These are phyloP conservation scores for Haematococcus lacustris DNA, from an alignment of 139 green algal genomes.

Conservation along the genomic window DNA sequence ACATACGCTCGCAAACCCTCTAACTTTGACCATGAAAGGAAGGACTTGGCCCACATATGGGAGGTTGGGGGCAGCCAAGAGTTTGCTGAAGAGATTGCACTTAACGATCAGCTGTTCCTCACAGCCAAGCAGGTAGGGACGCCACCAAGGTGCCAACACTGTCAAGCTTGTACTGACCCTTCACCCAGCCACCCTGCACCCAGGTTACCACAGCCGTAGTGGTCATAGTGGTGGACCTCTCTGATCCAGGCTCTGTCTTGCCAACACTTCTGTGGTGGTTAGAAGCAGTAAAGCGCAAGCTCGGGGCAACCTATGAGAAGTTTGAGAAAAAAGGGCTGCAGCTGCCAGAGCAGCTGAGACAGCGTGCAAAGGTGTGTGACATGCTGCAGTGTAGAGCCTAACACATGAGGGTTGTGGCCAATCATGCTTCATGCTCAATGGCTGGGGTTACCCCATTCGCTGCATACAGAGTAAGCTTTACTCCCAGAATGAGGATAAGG, in stretches of 20 bases:
- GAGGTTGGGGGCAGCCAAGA: slow-evolving; percentile 54
- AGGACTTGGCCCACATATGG: slow-evolving; percentile 71
- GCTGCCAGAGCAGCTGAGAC: slow-evolving; percentile 61
- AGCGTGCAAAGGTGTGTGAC: slow-evolving; percentile 7
- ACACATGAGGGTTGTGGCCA: too few relatives aligned
- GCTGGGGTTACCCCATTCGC: too few relatives aligned
- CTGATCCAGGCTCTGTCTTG: slow-evolving; percentile 38
- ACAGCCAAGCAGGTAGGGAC: slow-evolving; percentile 20
- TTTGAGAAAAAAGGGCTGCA: slow-evolving; percentile 57
- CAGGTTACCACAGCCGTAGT: slow-evolving; percentile 57
- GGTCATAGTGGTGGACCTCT: slow-evolving; percentile 62
- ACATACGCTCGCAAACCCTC: slow-evolving; percentile 52
- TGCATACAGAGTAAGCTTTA: slow-evolving; percentile 37
- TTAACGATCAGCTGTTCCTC: slow-evolving; percentile 48
- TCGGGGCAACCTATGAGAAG: slow-evolving; percentile 45
- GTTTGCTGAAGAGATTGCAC: slow-evolving; percentile 44
- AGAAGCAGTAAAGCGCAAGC: slow-evolving; percentile 36
- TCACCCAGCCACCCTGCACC: too few relatives aligned
- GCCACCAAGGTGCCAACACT: too few relatives aligned
- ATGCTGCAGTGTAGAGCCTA: too few relatives aligned
- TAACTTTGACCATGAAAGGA: slow-evolving; percentile 37
- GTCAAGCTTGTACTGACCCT: too few relatives aligned
- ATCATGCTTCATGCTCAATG: too few relatives aligned
- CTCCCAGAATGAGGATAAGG: slow-evolving; percentile 39
- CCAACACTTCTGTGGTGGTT: slow-evolving; percentile 42